Base-by-base conservation (phyloP, 768 basidiomycete genomes). In the Harrya chromipes region DNA sequence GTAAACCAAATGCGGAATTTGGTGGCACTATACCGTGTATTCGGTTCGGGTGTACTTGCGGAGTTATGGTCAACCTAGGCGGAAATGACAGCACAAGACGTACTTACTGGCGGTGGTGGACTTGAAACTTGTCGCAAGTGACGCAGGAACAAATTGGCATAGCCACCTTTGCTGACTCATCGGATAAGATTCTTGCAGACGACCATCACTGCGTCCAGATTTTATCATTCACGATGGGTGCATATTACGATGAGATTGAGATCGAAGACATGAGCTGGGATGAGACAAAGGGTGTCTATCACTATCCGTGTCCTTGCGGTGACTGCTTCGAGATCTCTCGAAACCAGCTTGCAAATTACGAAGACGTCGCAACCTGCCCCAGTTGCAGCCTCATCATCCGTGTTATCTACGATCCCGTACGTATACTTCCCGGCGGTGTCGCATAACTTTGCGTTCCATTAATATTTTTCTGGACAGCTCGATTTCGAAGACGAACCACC, bases 241-340 rank as follows among this genome's bases (percentile, higher is more conserved):
- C 85, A 19, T 92, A 89, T 69, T 94, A 97, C 75, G 94, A 97
- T 74, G 94, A 97, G 70, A 83, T 97, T 23, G 94, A 97, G 66
- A 97, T 97, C 46, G 95, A 97, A 64, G 94, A 97, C 62, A 94
- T 97, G 85, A 79, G 73, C 14, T 97, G 91, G 90, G 93, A 95
- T 66, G 76, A 77, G 20, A 81, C 77, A 47, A 89, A 86, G 63
- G 65, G 77, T 36, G 87, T 97, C 5, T 97, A 85, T 63, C 94
- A 98, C 74, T 97, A 94, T 67, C 95, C 94, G 0, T 99, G 94
- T 64, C 94, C 95, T 1, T 98, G 95, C 63, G 95, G 95, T 9
- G 95, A 99, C 72, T 84, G 94, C 36, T 99, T 98, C 72, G 95
- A 98, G 70, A 97, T 98, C 57, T 83, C 87, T 26, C 81, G 87